Base-by-base conservation (phyloP, 1,284 basidiomycete genomes). In the Flammula alnicola region DNA sequence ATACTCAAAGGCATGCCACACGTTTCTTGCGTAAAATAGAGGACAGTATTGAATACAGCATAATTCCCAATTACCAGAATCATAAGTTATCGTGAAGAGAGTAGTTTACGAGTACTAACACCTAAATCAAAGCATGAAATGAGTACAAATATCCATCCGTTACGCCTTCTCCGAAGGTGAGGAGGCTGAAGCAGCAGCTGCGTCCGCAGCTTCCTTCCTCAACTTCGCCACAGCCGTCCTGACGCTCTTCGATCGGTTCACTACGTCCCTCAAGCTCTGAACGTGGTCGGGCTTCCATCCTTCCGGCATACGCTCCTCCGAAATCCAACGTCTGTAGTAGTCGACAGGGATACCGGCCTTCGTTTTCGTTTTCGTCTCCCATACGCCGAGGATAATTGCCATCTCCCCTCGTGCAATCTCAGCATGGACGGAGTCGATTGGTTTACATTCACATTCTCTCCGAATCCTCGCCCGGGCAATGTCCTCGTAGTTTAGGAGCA, bases 351-450 rank as follows among this genome's bases (percentile, higher is more conserved):
- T 59, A 0, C 79, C 80, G 2, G 58, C 52, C 27, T 68, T 71
- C n/a, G 61, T 65, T 0, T 70, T 55, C 11, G 61, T 60, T 36
- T 60, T 61, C 22, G 49, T 62, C 46, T 72, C 69, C 71, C 70
- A 75, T 1, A 82, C 65, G 0, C 79, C 75, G 19, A 86, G 63
- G 9, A 83, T 79, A 38, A 88, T 75, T 0, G 76, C 83, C 65
- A 84, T 76, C 64, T 88, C 86, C 14, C 86, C 86, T 6, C 81
- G 73, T 4, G 85, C 80, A 48, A 88, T 78, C 59, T 79, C 75
- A 2, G 73, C 67, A 54, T 83, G 81, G 10, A 80, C 14, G 1
- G 47, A 42, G 49, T 76, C 73, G 17, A 86, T 61, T 0, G 69
- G 69, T 2, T 61, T 59, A 4, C 64, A 73, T 26, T 72, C 63